These are phyloP conservation scores for Microthlaspi erraticum DNA, from an alignment of 345 rosid species.

Conservation along the genomic window DNA sequence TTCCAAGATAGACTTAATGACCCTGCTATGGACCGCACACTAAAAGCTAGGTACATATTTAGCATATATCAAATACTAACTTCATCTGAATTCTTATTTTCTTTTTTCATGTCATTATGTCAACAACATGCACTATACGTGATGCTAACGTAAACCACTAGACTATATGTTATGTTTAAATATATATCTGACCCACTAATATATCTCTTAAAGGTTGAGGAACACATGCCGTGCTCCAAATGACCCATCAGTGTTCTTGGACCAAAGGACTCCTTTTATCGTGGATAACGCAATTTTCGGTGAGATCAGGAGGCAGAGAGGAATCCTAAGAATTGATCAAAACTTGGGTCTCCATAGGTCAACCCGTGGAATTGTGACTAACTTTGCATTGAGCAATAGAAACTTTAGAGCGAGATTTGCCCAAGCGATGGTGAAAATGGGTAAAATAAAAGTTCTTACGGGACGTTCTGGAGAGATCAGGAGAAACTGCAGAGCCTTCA, in stretches of 20 bases:
- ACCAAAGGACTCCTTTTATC: constrained; percentile 55
- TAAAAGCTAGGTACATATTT: constrained; percentile 40
- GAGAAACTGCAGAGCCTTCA: constrained; percentile 59
- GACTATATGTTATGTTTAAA: neutral
- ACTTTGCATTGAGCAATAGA: constrained; percentile 42
- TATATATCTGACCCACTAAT: neutral
- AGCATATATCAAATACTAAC: neutral
- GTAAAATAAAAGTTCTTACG: constrained; percentile 52
- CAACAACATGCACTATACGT: too few species aligned
- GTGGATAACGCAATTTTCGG: constrained; percentile 58
- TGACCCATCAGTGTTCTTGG: constrained; percentile 65
- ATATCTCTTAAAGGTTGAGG: constrained; percentile 37
- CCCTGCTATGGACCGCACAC: constrained; percentile 57
- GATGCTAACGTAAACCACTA: neutral
- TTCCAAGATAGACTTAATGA: constrained; percentile 60
- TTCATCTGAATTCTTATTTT: too few species aligned
- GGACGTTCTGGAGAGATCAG: constrained; percentile 69
- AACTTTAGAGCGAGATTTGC: constrained; percentile 53
- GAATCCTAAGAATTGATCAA: constrained; percentile 67
- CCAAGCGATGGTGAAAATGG: constrained; percentile 68
- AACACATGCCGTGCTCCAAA: constrained; percentile 43
- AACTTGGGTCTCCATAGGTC: constrained; percentile 51
- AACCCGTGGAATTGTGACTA: constrained; percentile 48
- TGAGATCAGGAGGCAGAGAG: constrained; percentile 53
- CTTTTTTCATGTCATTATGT: too few species aligned